Percentiles rank a stretch among this genome's conserved stretches.
These are phyloP conservation scores for Isabelozyma heimii DNA, from an alignment of 805 yeast species.

Conservation along the genomic window DNA sequence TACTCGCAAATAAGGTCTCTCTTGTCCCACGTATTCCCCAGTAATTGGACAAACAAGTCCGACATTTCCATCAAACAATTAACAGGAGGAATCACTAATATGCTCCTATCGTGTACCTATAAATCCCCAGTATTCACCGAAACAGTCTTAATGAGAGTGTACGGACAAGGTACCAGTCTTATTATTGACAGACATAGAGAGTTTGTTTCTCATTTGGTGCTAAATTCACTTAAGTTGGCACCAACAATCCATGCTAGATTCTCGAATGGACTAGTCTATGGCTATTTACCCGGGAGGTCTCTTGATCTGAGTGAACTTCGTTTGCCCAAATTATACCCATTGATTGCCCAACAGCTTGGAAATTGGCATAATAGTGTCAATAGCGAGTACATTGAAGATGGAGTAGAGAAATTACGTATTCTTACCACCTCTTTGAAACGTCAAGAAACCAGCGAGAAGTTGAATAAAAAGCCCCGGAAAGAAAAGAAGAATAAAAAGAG, in stretches of 20 bases:
- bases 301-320: slow-evolving; percentile 54
- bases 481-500: slow-evolving; percentile 19
- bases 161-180: slow-evolving; percentile 69
- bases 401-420: slow-evolving; percentile 37
- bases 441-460: slow-evolving; percentile 3
- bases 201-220: slow-evolving; percentile 64
- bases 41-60: slow-evolving; percentile 29
- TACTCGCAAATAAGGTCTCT: slow-evolving; percentile 37
- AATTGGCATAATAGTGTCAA: slow-evolving; percentile 62
- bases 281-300: slow-evolving; percentile 64
- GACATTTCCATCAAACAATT: slow-evolving; percentile 40
- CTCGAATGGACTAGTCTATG: slow-evolving; percentile 71
- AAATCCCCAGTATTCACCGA: slow-evolving; percentile 17
- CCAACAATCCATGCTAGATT: slow-evolving; percentile 68
- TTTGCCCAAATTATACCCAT: slow-evolving; percentile 45
- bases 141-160: slow-evolving; percentile 60
- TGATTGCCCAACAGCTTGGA: slow-evolving; percentile 65
- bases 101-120: slow-evolving; percentile 49
- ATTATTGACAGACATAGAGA: slow-evolving; percentile 76
- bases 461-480: slow-evolving; percentile 8
- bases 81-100: slow-evolving; percentile 65
- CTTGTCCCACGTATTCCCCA: slow-evolving; percentile 44
- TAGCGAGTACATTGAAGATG: slow-evolving; percentile 45
- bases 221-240: slow-evolving; percentile 60
- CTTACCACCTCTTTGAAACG: slow-evolving; percentile 17